A percentile compares a stretch with the other conserved stretches of the same genome.
Evolutionary conservation across 2,329 filamentous ascomycete species (phyloP).

Genomic region (Fusarium albidum): DNA sequence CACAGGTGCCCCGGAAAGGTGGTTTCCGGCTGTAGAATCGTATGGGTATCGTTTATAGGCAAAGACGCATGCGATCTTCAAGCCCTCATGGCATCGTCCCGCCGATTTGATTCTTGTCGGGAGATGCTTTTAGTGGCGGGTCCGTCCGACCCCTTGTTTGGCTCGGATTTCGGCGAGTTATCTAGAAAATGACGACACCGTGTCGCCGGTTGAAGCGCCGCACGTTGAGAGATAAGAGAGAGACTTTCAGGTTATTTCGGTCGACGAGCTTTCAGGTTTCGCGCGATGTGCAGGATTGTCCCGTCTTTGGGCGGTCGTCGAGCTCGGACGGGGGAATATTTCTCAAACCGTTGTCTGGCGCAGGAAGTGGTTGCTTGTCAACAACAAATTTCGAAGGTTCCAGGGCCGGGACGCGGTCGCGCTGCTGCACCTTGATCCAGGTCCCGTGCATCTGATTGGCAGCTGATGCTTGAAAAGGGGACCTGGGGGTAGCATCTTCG

Average conservation of each 20-base stretch:
- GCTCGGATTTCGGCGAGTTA: conserved; percentile 26
- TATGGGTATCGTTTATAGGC: conserved; percentile 21
- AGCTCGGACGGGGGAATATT: conserved; percentile 18
- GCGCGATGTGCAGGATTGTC: conserved; percentile 14
- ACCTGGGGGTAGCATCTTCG: conserved; percentile 29
- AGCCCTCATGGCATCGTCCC: conserved; percentile 37
- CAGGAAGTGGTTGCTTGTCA: conserved; percentile 40
- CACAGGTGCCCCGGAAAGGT: conserved; percentile 12
- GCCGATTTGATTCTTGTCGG: conserved; percentile 24
- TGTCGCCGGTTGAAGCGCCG: conserved; percentile 24
- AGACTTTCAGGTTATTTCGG: conserved; percentile 7
- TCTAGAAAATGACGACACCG: conserved; percentile 40
- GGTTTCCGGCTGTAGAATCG: conserved; percentile 8
- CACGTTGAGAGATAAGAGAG: conserved; percentile 5
- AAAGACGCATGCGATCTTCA: conserved; percentile 28
- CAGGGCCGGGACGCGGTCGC: conserved; percentile 34
- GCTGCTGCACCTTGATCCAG: conserved; percentile 33
- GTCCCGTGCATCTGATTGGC: conserved; percentile 42
- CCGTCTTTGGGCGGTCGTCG: conserved; percentile 1
- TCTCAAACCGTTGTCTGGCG: conserved; percentile 26
- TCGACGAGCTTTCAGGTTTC: conserved; percentile 13
- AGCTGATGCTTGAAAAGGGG: conserved; percentile 38
- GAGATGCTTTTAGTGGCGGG: conserved; percentile 18
- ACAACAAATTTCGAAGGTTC: conserved; percentile 41
- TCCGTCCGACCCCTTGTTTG: conserved; percentile 22